Base-by-base conservation (phyloP, 2,329 filamentous ascomycete species). In the Dactylellina sp. region DNA sequence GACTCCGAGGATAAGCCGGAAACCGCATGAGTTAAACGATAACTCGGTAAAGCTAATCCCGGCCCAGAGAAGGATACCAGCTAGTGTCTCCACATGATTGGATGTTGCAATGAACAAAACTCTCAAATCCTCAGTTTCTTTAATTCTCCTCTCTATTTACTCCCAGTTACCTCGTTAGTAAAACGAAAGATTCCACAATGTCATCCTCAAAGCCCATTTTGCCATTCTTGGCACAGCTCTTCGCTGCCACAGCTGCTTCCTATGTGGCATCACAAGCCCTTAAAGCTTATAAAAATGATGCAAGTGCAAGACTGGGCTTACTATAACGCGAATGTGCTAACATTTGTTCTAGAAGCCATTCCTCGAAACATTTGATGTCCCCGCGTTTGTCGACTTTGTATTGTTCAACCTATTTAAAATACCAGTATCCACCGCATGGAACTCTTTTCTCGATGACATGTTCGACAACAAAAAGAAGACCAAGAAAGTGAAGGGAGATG, bases 211-310 rank as follows among this genome's bases (percentile, higher is more conserved):
- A 65, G 25, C 42, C 68, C n/a, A 72, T 63, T 39, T 9, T 72
- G 9, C 68, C 68, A 0, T 56, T 72, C 52, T 53, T 72, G 53
- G 68, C 68, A 24, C 60, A 72, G 60, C 68, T 72, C 53, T 44
- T 72, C n/a, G 24, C 60, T 4, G 60, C 49, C 25, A 72, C 68
- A n/a, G 60, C 60, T 35, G 60, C 60, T 22, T 72, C 68, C 18
- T 72, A 72, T 46, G 68, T 72, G 40, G 35, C 57, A 65, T 72
- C 68, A 28, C 68, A 72, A 40, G 68, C 53, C 18, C 60, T 72
- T 46, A 72, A 65, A 40, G 52, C 68, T 25, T 55, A 72, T 52
- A 60, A 25, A 20, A 60, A 52, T 22, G 52, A 59, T 25, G 68
- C 64, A 55, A 60, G 59, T 52, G 32, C 28, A 32, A 9, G 4